These are phyloP conservation scores for Pulveroboletus sp. DNA, from an alignment of 768 basidiomycete species.

Conservation along the genomic window DNA sequence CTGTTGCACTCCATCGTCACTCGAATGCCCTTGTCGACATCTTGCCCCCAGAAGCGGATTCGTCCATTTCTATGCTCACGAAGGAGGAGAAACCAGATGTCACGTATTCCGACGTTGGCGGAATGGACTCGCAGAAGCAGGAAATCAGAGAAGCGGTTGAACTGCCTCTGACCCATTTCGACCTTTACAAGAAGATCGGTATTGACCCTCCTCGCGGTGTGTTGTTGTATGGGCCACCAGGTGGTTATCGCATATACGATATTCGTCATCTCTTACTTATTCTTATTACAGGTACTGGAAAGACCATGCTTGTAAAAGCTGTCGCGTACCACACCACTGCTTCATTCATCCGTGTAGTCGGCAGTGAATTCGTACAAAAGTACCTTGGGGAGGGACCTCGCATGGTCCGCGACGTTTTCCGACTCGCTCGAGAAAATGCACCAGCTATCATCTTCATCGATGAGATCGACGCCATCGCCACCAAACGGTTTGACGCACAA, in stretches of 20 bases:
- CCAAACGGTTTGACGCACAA: conserved; percentile 99
- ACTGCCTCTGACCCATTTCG: conserved; percentile 92
- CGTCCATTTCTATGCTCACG: conserved; percentile 91
- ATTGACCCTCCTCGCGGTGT: conserved; percentile 99
- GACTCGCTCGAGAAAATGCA: conserved; percentile 93
- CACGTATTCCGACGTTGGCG: conserved; percentile 89
- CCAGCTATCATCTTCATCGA: conserved; percentile 99
- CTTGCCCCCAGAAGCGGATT: conserved; percentile 96
- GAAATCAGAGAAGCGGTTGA: conserved; percentile 99
- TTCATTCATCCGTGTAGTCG: conserved; percentile 96
- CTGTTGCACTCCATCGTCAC: conserved; percentile 97
- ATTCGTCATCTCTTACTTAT: conserved; percentile 1
- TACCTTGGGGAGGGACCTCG: conserved; percentile 99
- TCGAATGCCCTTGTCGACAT: conserved; percentile 99
- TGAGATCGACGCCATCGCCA: conserved; percentile 97
- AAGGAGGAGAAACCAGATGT: conserved; percentile 95
- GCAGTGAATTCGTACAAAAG: conserved; percentile 98
- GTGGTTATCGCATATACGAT: conserved; percentile 37
- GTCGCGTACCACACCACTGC: conserved; percentile 98
- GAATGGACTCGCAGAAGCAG: conserved; percentile 97
- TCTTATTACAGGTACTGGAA: conserved; percentile 78
- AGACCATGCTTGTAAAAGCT: conserved; percentile 99
- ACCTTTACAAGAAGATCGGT: conserved; percentile 98
- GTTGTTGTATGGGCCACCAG: conserved; percentile 93
- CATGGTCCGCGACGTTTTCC: conserved; percentile 99